These are phyloP conservation scores for Phaffia australis DNA, from an alignment of 768 basidiomycete genomes.

Conservation along the genomic window DNA sequence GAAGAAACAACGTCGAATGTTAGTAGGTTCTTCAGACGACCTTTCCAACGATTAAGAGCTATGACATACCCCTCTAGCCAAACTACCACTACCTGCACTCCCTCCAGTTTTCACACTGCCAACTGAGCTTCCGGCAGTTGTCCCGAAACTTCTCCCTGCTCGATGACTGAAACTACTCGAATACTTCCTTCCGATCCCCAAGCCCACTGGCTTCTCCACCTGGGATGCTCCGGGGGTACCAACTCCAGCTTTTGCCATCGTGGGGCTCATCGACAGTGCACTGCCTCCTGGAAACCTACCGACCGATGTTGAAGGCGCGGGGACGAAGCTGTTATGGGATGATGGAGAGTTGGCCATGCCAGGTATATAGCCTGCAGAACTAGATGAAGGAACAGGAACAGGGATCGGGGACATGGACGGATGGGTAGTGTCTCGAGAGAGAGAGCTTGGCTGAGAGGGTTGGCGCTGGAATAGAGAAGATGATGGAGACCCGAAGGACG, in stretches of 20 bases:
- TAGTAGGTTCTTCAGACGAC: neutral
- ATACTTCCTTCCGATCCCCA: neutral
- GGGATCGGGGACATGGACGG: no score
- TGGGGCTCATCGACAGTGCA: neutral
- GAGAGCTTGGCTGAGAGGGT: no score
- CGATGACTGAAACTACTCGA: slow-evolving; percentile 16
- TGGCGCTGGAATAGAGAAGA: slow-evolving; percentile 1
- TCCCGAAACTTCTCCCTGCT: slow-evolving; percentile 13
- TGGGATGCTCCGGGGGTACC: neutral
- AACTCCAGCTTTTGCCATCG: slow-evolving; percentile 1
- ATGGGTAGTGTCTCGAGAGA: no score
- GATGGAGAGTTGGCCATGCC: no score
- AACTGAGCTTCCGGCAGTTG: slow-evolving; percentile 6
- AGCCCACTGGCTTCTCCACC: neutral
- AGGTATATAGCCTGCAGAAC: no score
- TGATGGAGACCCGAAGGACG: slow-evolving; percentile 1
- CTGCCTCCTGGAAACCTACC: neutral
- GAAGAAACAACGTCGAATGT: neutral
- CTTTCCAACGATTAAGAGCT: neutral
- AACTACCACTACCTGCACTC: slow-evolving; percentile 7
- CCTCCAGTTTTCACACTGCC: neutral
- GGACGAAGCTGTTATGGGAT: no score
- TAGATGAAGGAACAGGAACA: no score
- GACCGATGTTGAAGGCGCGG: slow-evolving; percentile 3
- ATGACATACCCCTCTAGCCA: slow-evolving; percentile 1